Conservation (phyloP, 345 rosid species). For the Euphorbia peplus region DNA sequence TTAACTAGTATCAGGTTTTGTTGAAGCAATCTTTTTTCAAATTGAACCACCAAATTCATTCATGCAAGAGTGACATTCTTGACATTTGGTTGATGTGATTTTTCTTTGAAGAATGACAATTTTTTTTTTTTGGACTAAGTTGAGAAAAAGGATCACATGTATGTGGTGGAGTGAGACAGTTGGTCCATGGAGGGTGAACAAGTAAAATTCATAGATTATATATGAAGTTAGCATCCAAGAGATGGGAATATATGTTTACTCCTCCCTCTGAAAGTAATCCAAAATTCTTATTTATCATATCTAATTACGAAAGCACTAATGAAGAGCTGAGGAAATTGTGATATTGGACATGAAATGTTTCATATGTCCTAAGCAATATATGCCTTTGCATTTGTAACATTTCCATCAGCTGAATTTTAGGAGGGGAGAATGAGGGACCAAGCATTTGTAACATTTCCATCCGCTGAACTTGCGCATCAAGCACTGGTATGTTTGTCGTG, state of each 20-base stretch:
- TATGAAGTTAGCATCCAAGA: not conserved
- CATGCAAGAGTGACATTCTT: not conserved
- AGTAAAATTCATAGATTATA: not conserved
- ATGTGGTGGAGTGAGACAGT: not conserved
- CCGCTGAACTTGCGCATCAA: slow-evolving; percentile 74
- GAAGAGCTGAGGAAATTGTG: not conserved
- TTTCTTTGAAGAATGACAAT: not conserved
- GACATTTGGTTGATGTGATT: not conserved
- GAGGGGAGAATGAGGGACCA: slow-evolving; percentile 98
- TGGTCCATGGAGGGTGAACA: slow-evolving; percentile 6
- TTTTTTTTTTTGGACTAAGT: not conserved
- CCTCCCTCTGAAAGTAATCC: not conserved
- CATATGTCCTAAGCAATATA: too few relatives aligned
- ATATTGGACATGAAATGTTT: not conserved
- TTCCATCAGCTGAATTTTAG: slow-evolving; percentile 56
- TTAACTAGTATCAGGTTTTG: slow-evolving; percentile 6
- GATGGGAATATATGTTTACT: not conserved
- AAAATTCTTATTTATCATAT: not conserved
- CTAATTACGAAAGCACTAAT: not conserved
- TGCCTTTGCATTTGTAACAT: too few relatives aligned
- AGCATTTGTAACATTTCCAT: slow-evolving; percentile 93
- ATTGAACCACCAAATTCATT: not conserved
- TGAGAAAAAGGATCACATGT: not conserved
- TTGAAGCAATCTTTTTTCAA: not conserved
- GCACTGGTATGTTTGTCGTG: slow-evolving; percentile 62